phyloP scores from a whole-genome alignment of 225 moss, liverwort and hornwort genomes.

The Neckera pumila region DNA sequence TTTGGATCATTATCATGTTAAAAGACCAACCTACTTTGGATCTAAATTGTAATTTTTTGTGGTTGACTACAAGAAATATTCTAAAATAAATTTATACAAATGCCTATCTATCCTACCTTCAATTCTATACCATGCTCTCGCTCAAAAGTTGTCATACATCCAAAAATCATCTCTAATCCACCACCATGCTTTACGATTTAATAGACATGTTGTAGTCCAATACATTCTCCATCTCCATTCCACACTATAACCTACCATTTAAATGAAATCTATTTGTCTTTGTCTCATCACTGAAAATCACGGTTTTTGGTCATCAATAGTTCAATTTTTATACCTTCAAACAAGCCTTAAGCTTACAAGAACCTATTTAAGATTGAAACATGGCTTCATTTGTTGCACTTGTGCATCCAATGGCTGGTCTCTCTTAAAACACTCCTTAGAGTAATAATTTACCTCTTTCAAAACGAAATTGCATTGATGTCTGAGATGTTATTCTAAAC shows the following conservation, averaged over 20 bases:
- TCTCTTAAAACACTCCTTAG: neutral
- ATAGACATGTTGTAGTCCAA: too few relatives aligned
- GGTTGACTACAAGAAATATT: neutral
- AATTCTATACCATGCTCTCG: fast-evolving
- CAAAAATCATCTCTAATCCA: too few relatives aligned
- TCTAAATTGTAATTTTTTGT: neutral
- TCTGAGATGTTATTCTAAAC: neutral
- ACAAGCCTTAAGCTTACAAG: fast-evolving
- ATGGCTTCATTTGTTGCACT: neutral
- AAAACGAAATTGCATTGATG: neutral
- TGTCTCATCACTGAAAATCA: neutral
- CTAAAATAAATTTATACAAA: neutral
- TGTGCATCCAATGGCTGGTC: fast-evolving
- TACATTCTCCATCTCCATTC: neutral
- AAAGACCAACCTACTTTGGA: neutral
- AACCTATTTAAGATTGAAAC: fast-evolving
- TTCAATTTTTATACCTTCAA: neutral
- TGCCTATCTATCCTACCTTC: neutral
- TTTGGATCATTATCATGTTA: neutral
- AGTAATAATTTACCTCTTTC: neutral
- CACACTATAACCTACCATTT: neutral
- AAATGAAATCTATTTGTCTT: neutral
- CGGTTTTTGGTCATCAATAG: fast-evolving
- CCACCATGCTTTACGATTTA: fast-evolving
- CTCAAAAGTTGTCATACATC: too few relatives aligned